Base-by-base conservation (phyloP, 139 green algal species). In the Asterochloris sp. region DNA sequence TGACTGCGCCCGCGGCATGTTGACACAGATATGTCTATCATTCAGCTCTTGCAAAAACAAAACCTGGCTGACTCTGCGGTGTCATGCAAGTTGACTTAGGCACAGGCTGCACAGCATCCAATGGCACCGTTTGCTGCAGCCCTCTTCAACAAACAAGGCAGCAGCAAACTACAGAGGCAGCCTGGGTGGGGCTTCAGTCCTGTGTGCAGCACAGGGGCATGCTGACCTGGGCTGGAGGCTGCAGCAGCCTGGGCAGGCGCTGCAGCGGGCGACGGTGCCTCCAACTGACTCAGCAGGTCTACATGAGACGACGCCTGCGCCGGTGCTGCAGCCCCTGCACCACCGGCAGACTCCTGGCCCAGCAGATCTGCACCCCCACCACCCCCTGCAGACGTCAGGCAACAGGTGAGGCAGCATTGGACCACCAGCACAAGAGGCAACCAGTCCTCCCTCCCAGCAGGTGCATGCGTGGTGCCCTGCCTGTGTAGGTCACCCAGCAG, bases 281-380 rank as follows among this genome's bases (percentile, higher is more conserved):
- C 83, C 67, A 94, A 74, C 54, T 89, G 87, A 9, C 85, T 80
- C 28, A 94, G 85, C 69, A 91, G 77, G 73, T 93, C 91, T 0
- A 89, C 73, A 17, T 73, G 71, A 73, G 81, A 38, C 64, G 81
- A 60, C 63, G 24, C 11, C 28, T 64, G n/a, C 62, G n/a, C 60
- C 29, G 26, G 27, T 17, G 62, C 28, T 0, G n/a, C 17, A 54
- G 47, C 29, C 54, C 28, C 38, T 66, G 76, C 24, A n/a, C n/a
- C 16, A 19, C 16, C 79, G 8, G 47, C 38, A 63, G 79, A 74
- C 67, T 23, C 38, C 74, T 67, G 76, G 54, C 76, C 67, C 54
- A 19, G 76, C 60, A 15, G 54, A 6, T 54, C 38, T 54, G 38
- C 38, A 6, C 6, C 38, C 38, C 38, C 38, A 54, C 38, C 38